Conservation (phyloP, 768 basidiomycete species). For the Sistotremastrum suecicum region DNA sequence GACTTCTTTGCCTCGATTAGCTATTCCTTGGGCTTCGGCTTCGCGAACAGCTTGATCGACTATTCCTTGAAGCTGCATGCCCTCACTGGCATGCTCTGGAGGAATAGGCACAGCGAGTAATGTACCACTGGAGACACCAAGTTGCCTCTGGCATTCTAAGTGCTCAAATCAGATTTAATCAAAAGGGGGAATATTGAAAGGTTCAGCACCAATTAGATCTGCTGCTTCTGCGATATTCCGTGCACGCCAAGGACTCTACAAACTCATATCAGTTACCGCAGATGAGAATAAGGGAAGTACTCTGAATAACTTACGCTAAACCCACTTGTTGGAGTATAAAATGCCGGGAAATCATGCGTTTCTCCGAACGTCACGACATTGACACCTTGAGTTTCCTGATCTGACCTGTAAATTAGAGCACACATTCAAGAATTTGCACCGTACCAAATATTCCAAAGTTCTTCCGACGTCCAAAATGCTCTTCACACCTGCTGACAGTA, state of each 20-base stretch:
- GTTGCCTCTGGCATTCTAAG: slow-evolving; percentile 52
- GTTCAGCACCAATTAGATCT: slow-evolving; percentile 47
- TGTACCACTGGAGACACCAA: slow-evolving; percentile 63
- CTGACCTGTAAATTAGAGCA: not conserved
- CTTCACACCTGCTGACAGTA: slow-evolving; percentile 90
- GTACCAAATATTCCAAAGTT: slow-evolving; percentile 67
- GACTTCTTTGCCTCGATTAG: slow-evolving; percentile 71
- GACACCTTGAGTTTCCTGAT: slow-evolving; percentile 87
- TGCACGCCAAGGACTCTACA: slow-evolving; percentile 69
- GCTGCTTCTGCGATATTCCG: slow-evolving; percentile 55
- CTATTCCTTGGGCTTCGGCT: slow-evolving; percentile 68
- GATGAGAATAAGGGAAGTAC: not conserved
- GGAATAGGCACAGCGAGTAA: slow-evolving; percentile 89
- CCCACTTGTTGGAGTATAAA: slow-evolving; percentile 78
- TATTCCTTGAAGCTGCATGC: slow-evolving; percentile 53
- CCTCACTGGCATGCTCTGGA: slow-evolving; percentile 49
- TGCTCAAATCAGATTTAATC: slow-evolving; percentile 1
- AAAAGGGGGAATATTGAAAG: not conserved
- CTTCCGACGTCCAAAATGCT: slow-evolving; percentile 89
- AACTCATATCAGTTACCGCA: not conserved
- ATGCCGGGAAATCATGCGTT: slow-evolving; percentile 83
- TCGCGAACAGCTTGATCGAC: slow-evolving; percentile 80
- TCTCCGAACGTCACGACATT: slow-evolving; percentile 71
- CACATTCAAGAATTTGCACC: slow-evolving; percentile 7
- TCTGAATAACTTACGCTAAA: slow-evolving; percentile 36